Conservation (phyloP, 2,329 filamentous ascomycete genomes). For the Phoma sp. region DNA sequence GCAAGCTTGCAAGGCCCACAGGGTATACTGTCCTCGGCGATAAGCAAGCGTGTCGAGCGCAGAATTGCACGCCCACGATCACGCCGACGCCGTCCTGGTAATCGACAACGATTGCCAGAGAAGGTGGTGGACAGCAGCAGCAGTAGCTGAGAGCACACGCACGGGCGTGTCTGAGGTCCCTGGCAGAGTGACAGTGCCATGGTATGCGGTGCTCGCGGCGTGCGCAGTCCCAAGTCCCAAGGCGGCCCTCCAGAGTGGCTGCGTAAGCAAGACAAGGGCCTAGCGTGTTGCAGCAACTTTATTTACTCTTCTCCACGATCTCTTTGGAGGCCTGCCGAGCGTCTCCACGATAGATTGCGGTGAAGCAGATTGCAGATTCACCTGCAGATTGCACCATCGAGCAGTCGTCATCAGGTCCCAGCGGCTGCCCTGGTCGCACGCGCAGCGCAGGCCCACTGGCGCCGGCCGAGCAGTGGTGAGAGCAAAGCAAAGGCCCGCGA, state of each 20-base stretch:
- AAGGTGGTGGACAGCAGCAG: slow-evolving; percentile 1
- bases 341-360: slow-evolving; percentile 14
- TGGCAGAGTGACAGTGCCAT: slow-evolving; percentile 7
- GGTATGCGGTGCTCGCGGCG: slow-evolving; percentile 4
- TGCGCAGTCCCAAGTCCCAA: neutral
- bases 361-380: neutral
- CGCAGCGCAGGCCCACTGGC: slow-evolving; percentile 6
- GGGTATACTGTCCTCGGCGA: neutral
- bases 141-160: neutral
- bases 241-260: neutral
- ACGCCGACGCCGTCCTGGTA: neutral
- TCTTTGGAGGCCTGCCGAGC: slow-evolving; percentile 11
- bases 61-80: neutral
- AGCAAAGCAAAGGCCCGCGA: slow-evolving; percentile 6
- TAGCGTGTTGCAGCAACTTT: slow-evolving; percentile 13
- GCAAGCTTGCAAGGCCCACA: slow-evolving; percentile 1
- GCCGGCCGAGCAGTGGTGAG: slow-evolving; percentile 7
- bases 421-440: slow-evolving; percentile 7
- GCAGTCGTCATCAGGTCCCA: slow-evolving; percentile 15
- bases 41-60: neutral
- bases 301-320: slow-evolving; percentile 15
- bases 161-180: slow-evolving; percentile 7
- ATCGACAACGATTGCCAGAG: slow-evolving; percentile 5
- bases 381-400: slow-evolving; percentile 8
- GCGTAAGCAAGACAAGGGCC: slow-evolving; percentile 7